Percentiles rank a stretch among this genome's conserved stretches.
phyloP scores from a whole-genome alignment of 345 rosid genomes.

The Lepidium sativum region DNA sequence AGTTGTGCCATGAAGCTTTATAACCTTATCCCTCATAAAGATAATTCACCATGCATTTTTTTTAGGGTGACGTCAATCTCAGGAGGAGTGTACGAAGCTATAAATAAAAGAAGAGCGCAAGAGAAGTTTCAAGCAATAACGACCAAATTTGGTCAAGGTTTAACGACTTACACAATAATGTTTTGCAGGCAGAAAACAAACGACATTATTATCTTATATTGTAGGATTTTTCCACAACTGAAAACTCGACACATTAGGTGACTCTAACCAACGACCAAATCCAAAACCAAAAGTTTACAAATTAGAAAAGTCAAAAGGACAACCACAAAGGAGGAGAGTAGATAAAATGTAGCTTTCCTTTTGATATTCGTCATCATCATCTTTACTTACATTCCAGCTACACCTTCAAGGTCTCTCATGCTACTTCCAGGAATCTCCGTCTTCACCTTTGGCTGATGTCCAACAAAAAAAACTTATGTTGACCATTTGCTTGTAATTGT shows the following conservation, averaged over 20 bases:
- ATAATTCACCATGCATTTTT: background rate
- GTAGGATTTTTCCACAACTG: constrained; percentile 16
- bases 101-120: background rate
- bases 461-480: background rate
- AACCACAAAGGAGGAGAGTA: constrained; percentile 15
- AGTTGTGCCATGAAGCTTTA: background rate
- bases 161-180: constrained; percentile 14
- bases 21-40: background rate
- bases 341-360: constrained; percentile 23
- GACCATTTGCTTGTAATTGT: background rate
- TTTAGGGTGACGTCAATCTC: background rate
- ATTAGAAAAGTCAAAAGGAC: constrained; percentile 21
- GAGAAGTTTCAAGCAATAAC: background rate
- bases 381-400: constrained; percentile 23
- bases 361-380: constrained; percentile 28
- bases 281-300: constrained; percentile 4
- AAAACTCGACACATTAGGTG: constrained; percentile 25
- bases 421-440: constrained; percentile 20
- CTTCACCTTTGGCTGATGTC: constrained; percentile 18
- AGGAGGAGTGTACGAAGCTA: background rate
- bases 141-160: constrained; percentile 12
- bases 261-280: constrained; percentile 5
- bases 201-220: background rate
- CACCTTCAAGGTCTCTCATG: constrained; percentile 7
- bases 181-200: constrained; percentile 5